Base-by-base conservation (phyloP, 495 filamentous ascomycete species). In the Cercophora scortea region DNA sequence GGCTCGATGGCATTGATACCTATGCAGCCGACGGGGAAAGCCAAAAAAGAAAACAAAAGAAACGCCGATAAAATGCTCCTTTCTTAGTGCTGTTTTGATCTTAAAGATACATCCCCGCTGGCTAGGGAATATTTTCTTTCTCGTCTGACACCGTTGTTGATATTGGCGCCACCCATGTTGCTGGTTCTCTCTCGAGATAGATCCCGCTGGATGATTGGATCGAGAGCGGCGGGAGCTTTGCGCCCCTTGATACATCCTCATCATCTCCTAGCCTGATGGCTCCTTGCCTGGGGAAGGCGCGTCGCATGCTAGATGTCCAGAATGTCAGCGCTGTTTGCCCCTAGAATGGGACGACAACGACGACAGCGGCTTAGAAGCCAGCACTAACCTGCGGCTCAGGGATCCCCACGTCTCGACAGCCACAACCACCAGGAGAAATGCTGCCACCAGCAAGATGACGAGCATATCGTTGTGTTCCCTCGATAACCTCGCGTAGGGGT, bases 401-500 rank as follows among this genome's bases (percentile, higher is more conserved):
- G 60, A 55, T 42, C 57, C 65, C 55, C 62, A 67, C 13, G 64
- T 58, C 56, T 75, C 71, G 32, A 72, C 50, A 6, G 59, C 18
- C 8, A 73, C 49, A 11, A 75, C 61, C 5, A 63, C 61, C 17
- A 62, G 19, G 25, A 75, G 40, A 35, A 73, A 69, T 6, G 55
- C 48, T 3, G 65, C 52, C 8, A 63, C 66, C 25, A 74, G 51
- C 15, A 61, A 52, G 17, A 73, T 59, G 4, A 68, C 66, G 18
- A 74, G 49, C 52, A 74, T 56, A 45, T 73, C 71, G 39, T 69
- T 70, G 38, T 68, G 63, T 16, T 75, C 61, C n/a, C 63, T 59
- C 16, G 52, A 46, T 4, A 51, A 12, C 1, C 25, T 41, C 13
- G 42, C 52, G 4, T 56, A 25, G 25, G 25, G 25, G 25, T 25